phyloP scores from a whole-genome alignment of 129 eudicot genomes.

The Centella asiatica region DNA sequence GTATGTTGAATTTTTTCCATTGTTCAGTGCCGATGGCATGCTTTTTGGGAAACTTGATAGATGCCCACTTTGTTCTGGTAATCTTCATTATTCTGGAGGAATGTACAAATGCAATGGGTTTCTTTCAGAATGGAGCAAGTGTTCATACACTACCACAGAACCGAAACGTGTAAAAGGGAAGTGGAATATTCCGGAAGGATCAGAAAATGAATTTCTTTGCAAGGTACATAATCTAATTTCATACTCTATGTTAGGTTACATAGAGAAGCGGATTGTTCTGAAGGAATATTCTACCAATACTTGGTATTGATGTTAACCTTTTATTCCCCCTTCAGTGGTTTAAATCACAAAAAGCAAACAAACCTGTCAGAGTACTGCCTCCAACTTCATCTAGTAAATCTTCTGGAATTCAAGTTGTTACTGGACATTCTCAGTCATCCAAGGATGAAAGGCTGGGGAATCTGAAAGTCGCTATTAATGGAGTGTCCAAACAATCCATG shows the following conservation, averaged over 20 bases:
- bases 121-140: conserved; percentile 83
- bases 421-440: conserved; percentile 33
- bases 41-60: conserved; percentile 65
- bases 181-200: conserved; percentile 81
- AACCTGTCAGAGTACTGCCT: conserved; percentile 62
- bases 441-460: conserved; percentile 56
- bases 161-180: conserved; percentile 66
- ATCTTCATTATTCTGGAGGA: conserved; percentile 70
- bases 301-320: not conserved
- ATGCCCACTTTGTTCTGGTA: conserved; percentile 65
- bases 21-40: conserved; percentile 88
- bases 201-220: conserved; percentile 53
- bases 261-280: not conserved
- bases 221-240: conserved; percentile 39
- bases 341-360: conserved; percentile 63
- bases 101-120: conserved; percentile 70
- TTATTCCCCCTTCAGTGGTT: conserved; percentile 51
- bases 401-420: conserved; percentile 36
- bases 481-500: conserved; percentile 41
- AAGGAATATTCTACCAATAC: not conserved
- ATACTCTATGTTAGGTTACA: not conserved
- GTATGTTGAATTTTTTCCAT: conserved; percentile 1
- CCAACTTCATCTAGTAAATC: conserved; percentile 42
- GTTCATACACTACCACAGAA: conserved; percentile 63
- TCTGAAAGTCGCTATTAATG: conserved; percentile 56